These are phyloP conservation scores for Penicillium mononematosum DNA, from an alignment of 495 filamentous ascomycete species.

Conservation along the genomic window DNA sequence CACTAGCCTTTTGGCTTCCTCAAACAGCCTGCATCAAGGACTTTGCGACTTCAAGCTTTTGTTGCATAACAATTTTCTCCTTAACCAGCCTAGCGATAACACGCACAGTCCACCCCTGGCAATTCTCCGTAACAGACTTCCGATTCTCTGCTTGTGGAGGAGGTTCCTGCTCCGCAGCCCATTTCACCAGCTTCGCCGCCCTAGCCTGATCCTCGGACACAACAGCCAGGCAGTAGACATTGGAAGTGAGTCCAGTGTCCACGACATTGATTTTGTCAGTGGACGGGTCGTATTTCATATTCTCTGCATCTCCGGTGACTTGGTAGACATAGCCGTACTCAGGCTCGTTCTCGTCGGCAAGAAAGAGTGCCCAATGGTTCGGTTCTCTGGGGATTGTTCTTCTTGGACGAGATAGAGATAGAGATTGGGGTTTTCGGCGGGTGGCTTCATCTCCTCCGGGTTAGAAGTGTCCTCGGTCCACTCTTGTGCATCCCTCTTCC, in stretches of 20 bases:
- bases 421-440: constrained; percentile 1
- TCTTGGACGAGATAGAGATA: constrained; percentile 25
- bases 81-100: constrained; percentile 22
- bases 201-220: constrained; percentile 15
- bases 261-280: constrained; percentile 6
- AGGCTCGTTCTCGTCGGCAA: constrained; percentile 21
- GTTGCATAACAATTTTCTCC: constrained; percentile 17
- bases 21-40: constrained; percentile 22
- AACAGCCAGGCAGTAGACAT: constrained; percentile 13
- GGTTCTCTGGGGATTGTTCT: constrained; percentile 20
- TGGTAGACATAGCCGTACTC: constrained; percentile 17
- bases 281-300: constrained; percentile 26
- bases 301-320: constrained; percentile 25
- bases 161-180: constrained; percentile 18
- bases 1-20: neutral
- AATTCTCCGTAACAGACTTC: constrained; percentile 23
- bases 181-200: constrained; percentile 6
- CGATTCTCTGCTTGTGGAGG: constrained; percentile 21
- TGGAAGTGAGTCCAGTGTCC: constrained; percentile 1
- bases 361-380: constrained; percentile 26
- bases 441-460: neutral
- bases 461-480: constrained; percentile 12
- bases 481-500: constrained; percentile 11
- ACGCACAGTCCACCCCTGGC: constrained; percentile 24
- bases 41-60: constrained; percentile 21